Evolutionary conservation across 2,329 filamentous ascomycete species (phyloP).

Genomic region (Botryotinia globosa): DNA sequence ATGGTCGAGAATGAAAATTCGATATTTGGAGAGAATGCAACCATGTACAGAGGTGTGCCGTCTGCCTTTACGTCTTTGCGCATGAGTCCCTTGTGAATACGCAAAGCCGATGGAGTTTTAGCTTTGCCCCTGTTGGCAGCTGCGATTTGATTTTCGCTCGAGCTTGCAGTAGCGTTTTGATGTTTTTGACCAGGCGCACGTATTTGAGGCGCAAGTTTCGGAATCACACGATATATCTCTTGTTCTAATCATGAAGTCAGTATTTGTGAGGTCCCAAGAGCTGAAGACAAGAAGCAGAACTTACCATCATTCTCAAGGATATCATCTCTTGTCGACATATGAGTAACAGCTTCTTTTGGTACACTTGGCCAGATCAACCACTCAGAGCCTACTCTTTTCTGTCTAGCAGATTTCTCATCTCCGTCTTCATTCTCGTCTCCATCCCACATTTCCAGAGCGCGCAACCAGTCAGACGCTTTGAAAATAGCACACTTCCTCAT

Average conservation of each 20-base stretch:
- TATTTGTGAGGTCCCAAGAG: not conserved
- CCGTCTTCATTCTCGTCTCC: not conserved
- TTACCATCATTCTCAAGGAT: not conserved
- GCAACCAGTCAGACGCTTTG: not conserved
- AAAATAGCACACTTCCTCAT: not conserved
- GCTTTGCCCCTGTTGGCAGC: not conserved
- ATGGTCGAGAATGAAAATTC: not conserved
- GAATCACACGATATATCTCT: not conserved
- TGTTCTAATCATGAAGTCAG: not conserved
- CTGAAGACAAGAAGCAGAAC: accelerated
- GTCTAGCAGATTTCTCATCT: not conserved
- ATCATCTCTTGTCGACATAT: not conserved
- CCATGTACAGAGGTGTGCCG: not conserved
- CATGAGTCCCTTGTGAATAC: not conserved
- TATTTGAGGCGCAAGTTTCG: not conserved
- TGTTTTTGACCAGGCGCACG: not conserved
- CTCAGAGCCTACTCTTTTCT: not conserved
- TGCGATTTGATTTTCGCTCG: not conserved
- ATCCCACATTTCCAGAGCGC: not conserved
- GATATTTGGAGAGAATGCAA: accelerated
- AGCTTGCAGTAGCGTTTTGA: not conserved
- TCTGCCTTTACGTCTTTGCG: not conserved
- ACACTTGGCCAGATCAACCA: constrained; percentile 10
- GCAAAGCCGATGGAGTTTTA: too few relatives aligned
- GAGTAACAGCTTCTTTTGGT: not conserved